Evolutionary conservation across 2,329 filamentous ascomycete species (phyloP).

Genomic region (Claviceps humidiphila): DNA sequence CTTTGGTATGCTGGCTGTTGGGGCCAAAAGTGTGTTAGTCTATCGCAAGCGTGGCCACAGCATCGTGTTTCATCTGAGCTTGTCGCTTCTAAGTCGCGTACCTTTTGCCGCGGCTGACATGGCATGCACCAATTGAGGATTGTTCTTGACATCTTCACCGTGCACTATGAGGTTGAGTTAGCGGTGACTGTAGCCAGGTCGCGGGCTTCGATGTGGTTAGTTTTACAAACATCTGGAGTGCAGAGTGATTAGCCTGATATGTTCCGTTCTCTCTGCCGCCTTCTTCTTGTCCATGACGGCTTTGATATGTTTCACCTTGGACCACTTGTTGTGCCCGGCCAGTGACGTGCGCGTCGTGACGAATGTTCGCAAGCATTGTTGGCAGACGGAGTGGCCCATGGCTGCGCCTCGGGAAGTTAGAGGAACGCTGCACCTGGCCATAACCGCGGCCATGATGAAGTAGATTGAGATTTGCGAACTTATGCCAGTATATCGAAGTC

Average conservation of each 20-base stretch:
- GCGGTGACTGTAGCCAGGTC: constrained; percentile 7
- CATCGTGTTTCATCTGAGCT: background rate
- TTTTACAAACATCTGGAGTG: constrained; percentile 55
- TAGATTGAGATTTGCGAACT: background rate
- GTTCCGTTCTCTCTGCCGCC: constrained; percentile 52
- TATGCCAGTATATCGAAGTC: background rate
- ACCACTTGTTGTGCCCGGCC: constrained; percentile 86
- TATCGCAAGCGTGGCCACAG: background rate
- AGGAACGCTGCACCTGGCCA: background rate
- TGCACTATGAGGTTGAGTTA: constrained; percentile 39
- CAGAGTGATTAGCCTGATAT: constrained; percentile 60
- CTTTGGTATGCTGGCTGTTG: constrained; percentile 64
- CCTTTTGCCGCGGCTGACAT: constrained; percentile 69
- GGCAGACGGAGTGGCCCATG: background rate
- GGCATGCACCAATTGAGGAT: constrained; percentile 61
- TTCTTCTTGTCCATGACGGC: constrained; percentile 73
- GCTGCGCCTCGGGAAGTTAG: background rate
- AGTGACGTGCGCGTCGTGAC: constrained; percentile 27
- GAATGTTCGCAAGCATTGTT: constrained; percentile 32
- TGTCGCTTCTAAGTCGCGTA: constrained; percentile 15
- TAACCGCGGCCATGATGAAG: background rate
- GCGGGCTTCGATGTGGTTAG: too few species aligned
- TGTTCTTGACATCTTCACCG: constrained; percentile 59
- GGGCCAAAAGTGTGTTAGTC: background rate
- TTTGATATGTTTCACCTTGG: constrained; percentile 92